These are phyloP conservation scores for Trichoderma sp. DNA, from an alignment of 2,329 filamentous ascomycete species.

Conservation along the genomic window DNA sequence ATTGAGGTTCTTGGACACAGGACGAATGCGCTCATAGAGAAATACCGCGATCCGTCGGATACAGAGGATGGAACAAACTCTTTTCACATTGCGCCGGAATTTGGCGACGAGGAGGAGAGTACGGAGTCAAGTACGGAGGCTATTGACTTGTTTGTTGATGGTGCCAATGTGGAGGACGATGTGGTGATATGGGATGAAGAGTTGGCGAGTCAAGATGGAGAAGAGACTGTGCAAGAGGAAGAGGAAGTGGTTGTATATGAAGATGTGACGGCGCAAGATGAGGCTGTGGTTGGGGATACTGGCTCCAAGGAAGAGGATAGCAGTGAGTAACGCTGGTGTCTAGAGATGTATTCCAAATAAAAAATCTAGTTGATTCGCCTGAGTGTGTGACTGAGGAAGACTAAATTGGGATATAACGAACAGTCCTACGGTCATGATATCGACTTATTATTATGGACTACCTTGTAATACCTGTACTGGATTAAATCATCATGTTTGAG, in stretches of 20 bases:
- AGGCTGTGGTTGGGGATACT: no score
- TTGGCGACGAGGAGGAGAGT: not conserved
- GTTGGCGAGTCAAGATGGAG: not conserved
- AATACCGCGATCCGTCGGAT: not conserved
- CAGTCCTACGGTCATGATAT: no score
- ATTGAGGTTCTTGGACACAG: not conserved
- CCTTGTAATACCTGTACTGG: not conserved
- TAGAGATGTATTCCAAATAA: not conserved
- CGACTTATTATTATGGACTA: not conserved
- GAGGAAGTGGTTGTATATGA: no score
- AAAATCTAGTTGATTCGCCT: no score
- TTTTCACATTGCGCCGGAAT: not conserved
- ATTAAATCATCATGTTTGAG: not conserved
- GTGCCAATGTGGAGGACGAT: not conserved
- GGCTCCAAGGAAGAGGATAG: not conserved
- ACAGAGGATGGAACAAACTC: not conserved
- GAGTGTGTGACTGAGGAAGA: not conserved
- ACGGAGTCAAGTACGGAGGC: not conserved
- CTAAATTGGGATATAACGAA: no score
- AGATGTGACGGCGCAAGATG: not conserved
- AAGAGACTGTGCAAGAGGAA: no score
- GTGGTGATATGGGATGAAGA: not conserved
- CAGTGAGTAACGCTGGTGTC: not conserved
- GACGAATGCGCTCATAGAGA: not conserved
- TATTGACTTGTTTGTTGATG: fast-evolving